Base-by-base conservation (phyloP, 2,329 filamentous ascomycete genomes). In the Fusarium concolor region DNA sequence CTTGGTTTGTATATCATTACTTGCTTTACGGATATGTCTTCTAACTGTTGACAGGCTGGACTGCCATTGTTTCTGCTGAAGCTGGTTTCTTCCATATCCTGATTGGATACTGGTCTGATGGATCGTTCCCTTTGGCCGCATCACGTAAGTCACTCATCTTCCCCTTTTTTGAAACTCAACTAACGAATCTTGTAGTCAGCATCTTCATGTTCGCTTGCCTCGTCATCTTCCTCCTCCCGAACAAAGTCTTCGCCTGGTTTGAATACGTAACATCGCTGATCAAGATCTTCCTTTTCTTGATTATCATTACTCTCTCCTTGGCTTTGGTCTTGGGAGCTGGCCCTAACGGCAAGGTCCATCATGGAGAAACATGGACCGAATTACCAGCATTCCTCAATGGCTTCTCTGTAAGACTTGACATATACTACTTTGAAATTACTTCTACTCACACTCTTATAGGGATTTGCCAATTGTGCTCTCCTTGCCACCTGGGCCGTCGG, bases 401-500 rank as follows among this genome's bases (percentile, higher is more conserved):
- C 9, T 70, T 70, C 18, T 52, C 58, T 1, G 66, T 65, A 45
- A 29, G 50, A 26, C 9, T 28, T 33, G 3, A 20, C 12, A 12
- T 11, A 2, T 15, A 2, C 7, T 17, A 11, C n/a, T 15, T 2
- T 10, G 5, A 11, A 2, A 28, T 14, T 17, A 7, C 15, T 10
- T 15, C 12, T 29, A 18, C 11, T 56, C 2, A 46, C 4, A 17
- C 8, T 12, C 1, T 20, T 22, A 4, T 33, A 70, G 68, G 65
- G 68, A 17, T 71, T 71, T 20, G 69, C 68, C 3, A 71, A 62
- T 29, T 65, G 56, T 20, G 60, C 62, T 12, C 47, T 71, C 2
- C 49, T 71, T 10, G 68, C 69, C 3, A 65, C 57, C 20, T 71
- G 68, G 67, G 68, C 68, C 6, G 67, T 71, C 14, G 68, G 68